Evolutionary conservation across 2,329 filamentous ascomycete species (phyloP).

Genomic region (Zarea fungicola): DNA sequence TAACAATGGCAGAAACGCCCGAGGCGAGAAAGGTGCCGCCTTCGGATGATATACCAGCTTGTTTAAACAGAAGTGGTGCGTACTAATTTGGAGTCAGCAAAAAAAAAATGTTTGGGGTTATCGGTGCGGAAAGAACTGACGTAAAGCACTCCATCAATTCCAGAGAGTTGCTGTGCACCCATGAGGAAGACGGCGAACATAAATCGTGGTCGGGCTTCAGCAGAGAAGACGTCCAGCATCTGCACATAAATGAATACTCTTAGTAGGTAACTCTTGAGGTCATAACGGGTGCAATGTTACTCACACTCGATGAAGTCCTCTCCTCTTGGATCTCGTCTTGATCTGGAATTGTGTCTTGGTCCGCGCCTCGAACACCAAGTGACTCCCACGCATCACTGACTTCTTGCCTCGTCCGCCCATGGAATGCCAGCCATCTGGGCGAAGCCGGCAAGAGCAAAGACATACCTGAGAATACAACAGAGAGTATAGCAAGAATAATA

Average conservation of each 20-base stretch:
- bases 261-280: background rate
- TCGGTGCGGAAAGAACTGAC: constrained; percentile 23
- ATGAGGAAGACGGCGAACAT: constrained; percentile 27
- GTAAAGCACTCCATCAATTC: constrained; percentile 59
- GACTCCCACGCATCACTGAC: too few relatives aligned
- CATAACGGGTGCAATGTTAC: background rate
- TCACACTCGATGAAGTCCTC: background rate
- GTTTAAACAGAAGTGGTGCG: constrained; percentile 53
- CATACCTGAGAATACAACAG: constrained; percentile 31
- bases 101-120: background rate
- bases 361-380: too few relatives aligned
- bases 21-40: constrained; percentile 53
- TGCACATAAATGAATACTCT: background rate
- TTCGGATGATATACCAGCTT: constrained; percentile 50
- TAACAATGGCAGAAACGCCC: constrained; percentile 52
- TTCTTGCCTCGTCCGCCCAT: constrained; percentile 39
- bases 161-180: constrained; percentile 43
- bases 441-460: constrained; percentile 44
- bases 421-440: constrained; percentile 50
- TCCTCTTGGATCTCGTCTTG: constrained; percentile 30
- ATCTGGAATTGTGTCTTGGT: constrained; percentile 40
- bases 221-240: background rate
- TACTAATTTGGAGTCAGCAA: too few relatives aligned
- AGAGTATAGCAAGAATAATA: constrained; percentile 38
- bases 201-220: background rate